Evolutionary conservation across 2,329 filamentous ascomycete species (phyloP), one percentile per base, ranked within the genome.

Genomic region (Thermoascus crustaceus): DNA sequence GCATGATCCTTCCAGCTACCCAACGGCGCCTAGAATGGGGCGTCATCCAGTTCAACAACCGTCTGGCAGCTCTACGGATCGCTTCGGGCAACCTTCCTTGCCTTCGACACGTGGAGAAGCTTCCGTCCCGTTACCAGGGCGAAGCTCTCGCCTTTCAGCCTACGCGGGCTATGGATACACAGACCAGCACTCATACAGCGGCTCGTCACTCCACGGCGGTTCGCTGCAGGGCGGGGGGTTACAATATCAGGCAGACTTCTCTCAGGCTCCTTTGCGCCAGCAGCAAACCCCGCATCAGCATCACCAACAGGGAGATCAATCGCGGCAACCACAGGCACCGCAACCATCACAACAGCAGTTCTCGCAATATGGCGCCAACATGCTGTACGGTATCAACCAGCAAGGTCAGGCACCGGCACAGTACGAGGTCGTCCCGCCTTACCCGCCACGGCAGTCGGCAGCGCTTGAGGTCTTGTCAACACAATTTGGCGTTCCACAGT

Each of bases 351-450:
- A 55, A 39, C 62, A 64, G 43, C 60, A 66, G 40, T 72, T 71
- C 51, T 53, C 63, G 35, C 64, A 67, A 45, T 78, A 78, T 50
- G 69, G 78, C 35, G 66, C 75, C 37, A 75, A 76, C 44, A 78
- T 89, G 67, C 80, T 91, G 73, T 93, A 93, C 69, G 80, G 79
- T 65, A 81, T 88, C 52, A 68, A 73, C 55, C 78, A 80, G 57
- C 68, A 77, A 52, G 68, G 67, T 42, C 65, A 63, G 69, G 67
- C 64, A 60, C 76, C 67, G 70, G 81, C 64, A 41, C 62, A 71
- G 49, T 94, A 93, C 67, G 83, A 89, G 61, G 68, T 77, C 55
- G 76, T 80, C 57, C 74, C 79, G 64, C 80, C 80, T 55, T 93
- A 86, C 67, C 73, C 80, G 54, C 69, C 78, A 49, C 80, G 82